Percentiles rank a stretch among this genome's conserved stretches.
phyloP scores from a whole-genome alignment of 164 flowering plant species.

The Echeveria elegans region DNA sequence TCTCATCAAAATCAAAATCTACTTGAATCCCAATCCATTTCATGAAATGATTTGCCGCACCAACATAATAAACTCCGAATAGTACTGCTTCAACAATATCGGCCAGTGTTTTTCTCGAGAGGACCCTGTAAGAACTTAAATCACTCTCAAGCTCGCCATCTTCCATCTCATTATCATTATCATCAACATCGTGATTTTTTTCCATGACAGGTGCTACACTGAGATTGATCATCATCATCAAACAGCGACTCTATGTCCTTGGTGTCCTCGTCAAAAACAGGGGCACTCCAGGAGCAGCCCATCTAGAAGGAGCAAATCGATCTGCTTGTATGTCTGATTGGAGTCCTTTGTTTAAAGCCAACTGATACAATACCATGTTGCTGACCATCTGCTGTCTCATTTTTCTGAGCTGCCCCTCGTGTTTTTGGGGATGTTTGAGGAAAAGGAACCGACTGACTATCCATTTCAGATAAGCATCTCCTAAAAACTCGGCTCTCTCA shows the following conservation, averaged over 20 bases:
- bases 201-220: slow-evolving; percentile 16
- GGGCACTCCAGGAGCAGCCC: slow-evolving; percentile 99
- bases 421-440: slow-evolving; percentile 91
- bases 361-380: slow-evolving; percentile 85
- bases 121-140: slow-evolving; percentile 86
- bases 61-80: slow-evolving; percentile 94
- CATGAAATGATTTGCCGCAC: slow-evolving; percentile 92
- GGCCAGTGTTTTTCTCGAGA: slow-evolving; percentile 93
- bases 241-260: slow-evolving; percentile 63
- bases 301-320: slow-evolving; percentile 96
- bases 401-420: slow-evolving; percentile 96
- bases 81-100: slow-evolving; percentile 98
- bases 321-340: slow-evolving; percentile 97
- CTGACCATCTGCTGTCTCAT: slow-evolving; percentile 99
- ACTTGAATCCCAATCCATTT: slow-evolving; percentile 87
- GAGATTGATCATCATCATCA: slow-evolving; percentile 22
- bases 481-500: slow-evolving; percentile 96
- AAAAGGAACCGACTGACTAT: slow-evolving; percentile 88
- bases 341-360: slow-evolving; percentile 72
- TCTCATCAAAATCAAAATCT: slow-evolving; percentile 61
- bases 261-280: slow-evolving; percentile 91
- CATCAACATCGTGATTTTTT: slow-evolving; percentile 18
- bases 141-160: slow-evolving; percentile 96
- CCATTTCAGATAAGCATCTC: slow-evolving; percentile 99
- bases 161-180: slow-evolving; percentile 51